Percentiles rank a stretch among this genome's conserved stretches.
Evolutionary conservation across 164 flowering plant genomes (phyloP).

Genomic region (Euptelea pleiosperma): DNA sequence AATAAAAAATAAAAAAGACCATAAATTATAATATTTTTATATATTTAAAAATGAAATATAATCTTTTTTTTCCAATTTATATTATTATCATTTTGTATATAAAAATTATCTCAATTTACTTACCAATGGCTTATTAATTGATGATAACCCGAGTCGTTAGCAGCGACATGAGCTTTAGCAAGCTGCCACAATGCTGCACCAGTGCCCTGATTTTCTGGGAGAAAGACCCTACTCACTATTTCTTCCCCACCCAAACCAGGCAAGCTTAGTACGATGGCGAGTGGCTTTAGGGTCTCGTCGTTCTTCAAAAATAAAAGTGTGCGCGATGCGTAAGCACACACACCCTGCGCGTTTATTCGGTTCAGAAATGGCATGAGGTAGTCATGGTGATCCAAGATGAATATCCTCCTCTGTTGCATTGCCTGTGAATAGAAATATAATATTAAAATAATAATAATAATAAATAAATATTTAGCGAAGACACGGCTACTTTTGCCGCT

Average conservation of each 20-base stretch:
- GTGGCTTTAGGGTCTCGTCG: constrained; percentile 46
- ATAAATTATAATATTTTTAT: too few species aligned
- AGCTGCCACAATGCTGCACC: constrained; percentile 52
- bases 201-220: constrained; percentile 36
- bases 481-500: too few species aligned
- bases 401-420: constrained; percentile 34
- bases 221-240: constrained; percentile 27
- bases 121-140: constrained; percentile 68
- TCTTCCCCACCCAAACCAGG: constrained; percentile 17
- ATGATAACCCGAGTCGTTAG: constrained; percentile 54
- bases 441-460: not conserved
- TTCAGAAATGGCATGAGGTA: constrained; percentile 43
- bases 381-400: constrained; percentile 60
- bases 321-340: constrained; percentile 46
- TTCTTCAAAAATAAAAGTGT: constrained; percentile 40
- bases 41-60: too few species aligned
- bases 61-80: too few species aligned
- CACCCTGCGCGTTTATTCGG: constrained; percentile 29
- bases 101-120: not conserved
- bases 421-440: constrained; percentile 30
- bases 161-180: constrained; percentile 57
- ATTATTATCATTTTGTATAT: not conserved
- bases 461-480: too few species aligned
- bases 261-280: constrained; percentile 54
- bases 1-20: too few species aligned